phyloP scores from a whole-genome alignment of 2,329 filamentous ascomycete genomes.

The Onygenales sp. region DNA sequence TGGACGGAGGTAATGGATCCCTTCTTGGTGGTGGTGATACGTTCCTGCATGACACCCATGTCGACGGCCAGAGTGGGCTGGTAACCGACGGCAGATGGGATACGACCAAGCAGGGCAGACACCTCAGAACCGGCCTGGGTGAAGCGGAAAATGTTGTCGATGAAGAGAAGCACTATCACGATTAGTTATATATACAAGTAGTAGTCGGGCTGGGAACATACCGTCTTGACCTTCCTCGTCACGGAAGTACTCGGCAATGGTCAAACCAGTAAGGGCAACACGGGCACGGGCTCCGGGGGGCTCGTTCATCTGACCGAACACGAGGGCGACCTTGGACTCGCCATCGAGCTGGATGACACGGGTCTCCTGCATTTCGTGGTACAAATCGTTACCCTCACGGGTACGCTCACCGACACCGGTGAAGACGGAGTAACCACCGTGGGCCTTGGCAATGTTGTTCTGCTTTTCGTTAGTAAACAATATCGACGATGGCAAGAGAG shows the following conservation, averaged over 20 bases:
- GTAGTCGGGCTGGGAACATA: conserved; percentile 30
- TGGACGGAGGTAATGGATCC: conserved; percentile 99
- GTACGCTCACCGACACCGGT: conserved; percentile 99
- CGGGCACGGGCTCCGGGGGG: conserved; percentile 98
- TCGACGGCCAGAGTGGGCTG: conserved; percentile 96
- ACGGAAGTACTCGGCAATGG: conserved; percentile 65
- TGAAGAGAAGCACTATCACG: conserved; percentile 80
- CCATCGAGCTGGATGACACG: conserved; percentile 98
- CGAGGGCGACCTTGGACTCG: conserved; percentile 97
- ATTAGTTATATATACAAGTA: conserved; percentile 9
- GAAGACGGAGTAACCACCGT: conserved; percentile 99
- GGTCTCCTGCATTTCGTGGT: conserved; percentile 99
- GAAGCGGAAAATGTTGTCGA: conserved; percentile 99
- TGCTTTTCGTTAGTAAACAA: conserved; percentile 22
- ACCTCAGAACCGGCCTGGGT: conserved; percentile 99
- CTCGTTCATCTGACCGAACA: conserved; percentile 99
- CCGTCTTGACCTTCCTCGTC: conserved; percentile 78
- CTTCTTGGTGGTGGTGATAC: conserved; percentile 99
- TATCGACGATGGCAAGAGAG: background rate
- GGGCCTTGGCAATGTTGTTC: conserved; percentile 99
- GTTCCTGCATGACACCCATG: conserved; percentile 99
- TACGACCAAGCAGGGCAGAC: conserved; percentile 98
- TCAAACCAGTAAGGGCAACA: conserved; percentile 89
- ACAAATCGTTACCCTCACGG: conserved; percentile 99
- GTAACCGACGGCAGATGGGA: conserved; percentile 99